Evolutionary conservation across 805 yeast genomes (phyloP), one percentile per base, ranked within the genome.

Genomic region (Zygoascus flipseniorum): DNA sequence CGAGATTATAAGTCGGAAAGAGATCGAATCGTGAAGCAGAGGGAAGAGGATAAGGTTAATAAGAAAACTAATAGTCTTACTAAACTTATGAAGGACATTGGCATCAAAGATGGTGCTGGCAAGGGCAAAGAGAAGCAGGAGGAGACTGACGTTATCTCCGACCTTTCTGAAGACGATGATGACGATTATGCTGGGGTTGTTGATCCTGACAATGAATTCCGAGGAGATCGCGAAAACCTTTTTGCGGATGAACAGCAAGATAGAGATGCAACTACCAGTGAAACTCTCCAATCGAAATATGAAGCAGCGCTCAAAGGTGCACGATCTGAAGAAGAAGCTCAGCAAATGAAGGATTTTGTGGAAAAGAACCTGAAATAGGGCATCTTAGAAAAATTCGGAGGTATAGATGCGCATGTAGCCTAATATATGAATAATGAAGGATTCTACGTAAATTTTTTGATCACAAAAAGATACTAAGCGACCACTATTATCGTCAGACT

Each of bases 21-120:
- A 65, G 97, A 92, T 55, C 75, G 86, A 62, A 81, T 92, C 14
- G 65, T 85, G 50, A 79, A 85, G 66, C 81, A 85, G 58, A 86
- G 89, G 64, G 86, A 85, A 60, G 84, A 83, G 55, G 82, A 82
- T 52, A 95, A 86, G 63, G 81, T 82, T 65, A 72, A 74, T 62
- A 76, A 83, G 61, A 88, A 89, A 67, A 84, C 87, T 37, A 77
- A 81, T 59, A 83, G 85, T 28, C 72, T 93, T 62, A 75, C 78
- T 47, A 77, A 82, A 57, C 73, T 93, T 60, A 86, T 93, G 88
- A 83, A 83, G 57, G 99, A 93, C 68, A 73, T 93, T 63, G 96
- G 95, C 14, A 71, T 89, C 45, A 58, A 65, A 45, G 60, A 58
- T 5, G 50, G 52, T 13, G 61, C 57, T 52, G 74, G 77, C 54